Base-by-base conservation (phyloP, 2,329 filamentous ascomycete species). In the Curvularia hawaiiensis region DNA sequence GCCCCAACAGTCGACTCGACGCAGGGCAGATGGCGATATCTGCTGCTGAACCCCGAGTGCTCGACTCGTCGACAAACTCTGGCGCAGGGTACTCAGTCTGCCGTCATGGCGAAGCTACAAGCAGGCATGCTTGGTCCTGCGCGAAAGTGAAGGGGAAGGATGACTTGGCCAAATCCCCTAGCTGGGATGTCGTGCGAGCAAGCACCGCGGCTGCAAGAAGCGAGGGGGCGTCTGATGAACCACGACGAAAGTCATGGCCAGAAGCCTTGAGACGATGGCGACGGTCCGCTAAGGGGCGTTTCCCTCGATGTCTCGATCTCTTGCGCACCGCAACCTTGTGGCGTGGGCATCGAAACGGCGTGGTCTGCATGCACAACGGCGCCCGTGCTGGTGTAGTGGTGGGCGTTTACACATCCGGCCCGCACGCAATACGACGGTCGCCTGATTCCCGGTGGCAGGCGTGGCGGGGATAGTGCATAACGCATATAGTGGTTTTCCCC, bases 41-140 rank as follows among this genome's bases (percentile, higher is more conserved):
- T 4, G 22, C 28, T 8, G 11, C 20, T 16, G 20, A 24, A 38
- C 46, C n/a, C 24, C 22, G 16, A 10, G 46, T 39, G 5, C 40
- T 24, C 20, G 20, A 43, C 40, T 43, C 8, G 14, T 16, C 40
- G 22, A n/a, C 22, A 16, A 22, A 14, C 26, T 22, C 14, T 35
- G 18, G 30, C 12, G 10, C 18, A 14, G 22, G 16, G 22, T 39
- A 20, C n/a, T 9, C 11, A 10, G 8, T 46, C 16, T 14, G 28
- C 18, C 11, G 26, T 26, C 10, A 24, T 18, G 4, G 18, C 18
- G 30, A 51, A 50, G 56, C 66, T 56, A 65, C 58, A 60, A 62
- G 54, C 35, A 43, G 48, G 50, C 51, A 59, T 64, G 56, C 59
- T 65, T 64, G 63, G 62, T 63, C 33, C 47, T 24, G 48, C 26